Percentiles rank a stretch among this genome's conserved stretches.
Conservation (phyloP, 1,284 basidiomycete species). For the Rhodotorula sp. region DNA sequence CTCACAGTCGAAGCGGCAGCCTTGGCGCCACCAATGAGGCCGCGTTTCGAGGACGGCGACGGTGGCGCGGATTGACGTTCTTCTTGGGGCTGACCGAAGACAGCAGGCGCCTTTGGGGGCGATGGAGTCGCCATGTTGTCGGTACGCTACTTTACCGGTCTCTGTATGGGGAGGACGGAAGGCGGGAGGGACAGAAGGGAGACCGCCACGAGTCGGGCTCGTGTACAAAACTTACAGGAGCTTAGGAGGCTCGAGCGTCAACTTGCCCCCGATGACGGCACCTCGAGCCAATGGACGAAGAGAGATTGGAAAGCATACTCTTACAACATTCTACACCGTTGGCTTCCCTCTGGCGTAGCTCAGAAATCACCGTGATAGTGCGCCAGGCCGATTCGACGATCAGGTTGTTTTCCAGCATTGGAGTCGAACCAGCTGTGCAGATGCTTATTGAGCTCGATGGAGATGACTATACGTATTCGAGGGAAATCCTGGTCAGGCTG, state of each 20-base stretch:
- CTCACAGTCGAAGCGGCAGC: conserved; percentile 15
- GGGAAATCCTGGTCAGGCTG: background rate
- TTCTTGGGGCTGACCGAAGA: conserved; percentile 17
- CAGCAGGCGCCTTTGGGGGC: background rate
- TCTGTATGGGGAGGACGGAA: background rate
- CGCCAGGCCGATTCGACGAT: conserved; percentile 5
- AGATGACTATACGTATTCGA: conserved; percentile 18
- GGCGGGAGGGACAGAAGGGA: conserved; percentile 11
- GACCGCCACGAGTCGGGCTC: background rate
- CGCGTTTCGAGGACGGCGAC: background rate
- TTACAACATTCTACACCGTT: background rate
- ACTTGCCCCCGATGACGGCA: too few species aligned
- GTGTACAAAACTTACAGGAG: background rate
- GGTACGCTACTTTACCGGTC: background rate
- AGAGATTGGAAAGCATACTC: background rate
- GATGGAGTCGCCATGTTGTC: background rate
- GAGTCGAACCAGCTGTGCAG: conserved; percentile 19
- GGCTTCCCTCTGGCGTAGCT: background rate
- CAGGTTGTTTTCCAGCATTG: conserved; percentile 11
- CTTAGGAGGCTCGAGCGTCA: too few species aligned
- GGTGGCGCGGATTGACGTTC: conserved; percentile 1
- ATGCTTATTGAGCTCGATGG: conserved; percentile 35
- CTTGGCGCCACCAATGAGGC: conserved; percentile 1
- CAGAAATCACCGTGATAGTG: conserved; percentile 40
- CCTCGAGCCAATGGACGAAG: background rate